Evolutionary conservation across 345 rosid genomes (phyloP).

Genomic region (Melaleuca quinquenervia): DNA sequence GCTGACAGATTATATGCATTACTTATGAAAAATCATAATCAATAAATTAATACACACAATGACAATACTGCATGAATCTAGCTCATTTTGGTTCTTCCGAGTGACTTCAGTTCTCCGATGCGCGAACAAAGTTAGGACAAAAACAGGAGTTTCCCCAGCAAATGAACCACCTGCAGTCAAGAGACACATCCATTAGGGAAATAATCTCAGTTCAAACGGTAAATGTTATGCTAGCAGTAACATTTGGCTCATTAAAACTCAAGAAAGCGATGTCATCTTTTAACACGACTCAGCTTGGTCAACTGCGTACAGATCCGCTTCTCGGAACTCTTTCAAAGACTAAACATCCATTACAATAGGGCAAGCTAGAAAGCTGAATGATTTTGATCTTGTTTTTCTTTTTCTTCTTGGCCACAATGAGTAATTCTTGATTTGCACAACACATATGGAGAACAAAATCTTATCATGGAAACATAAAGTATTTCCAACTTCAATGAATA

Average conservation of each 20-base stretch:
- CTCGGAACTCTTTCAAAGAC: background rate
- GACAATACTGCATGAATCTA: background rate
- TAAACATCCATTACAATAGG: background rate
- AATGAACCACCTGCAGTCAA: background rate
- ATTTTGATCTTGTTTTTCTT: background rate
- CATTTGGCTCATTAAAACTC: background rate
- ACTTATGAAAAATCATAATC: background rate
- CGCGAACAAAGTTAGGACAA: background rate
- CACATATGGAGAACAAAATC: background rate
- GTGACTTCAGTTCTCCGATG: background rate
- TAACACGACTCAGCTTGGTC: background rate
- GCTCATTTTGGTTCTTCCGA: background rate
- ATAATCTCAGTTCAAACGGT: background rate
- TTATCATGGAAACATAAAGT: background rate
- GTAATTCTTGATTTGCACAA: background rate
- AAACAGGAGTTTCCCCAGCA: background rate
- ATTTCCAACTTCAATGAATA: background rate
- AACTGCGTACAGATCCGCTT: background rate
- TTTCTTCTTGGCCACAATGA: background rate
- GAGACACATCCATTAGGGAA: background rate
- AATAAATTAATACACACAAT: background rate
- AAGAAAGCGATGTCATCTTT: background rate
- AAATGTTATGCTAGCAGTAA: background rate
- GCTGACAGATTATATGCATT: background rate
- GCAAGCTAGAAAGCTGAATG: background rate